Conservation (phyloP, 768 basidiomycete genomes). For the Cubamyces lactineus region DNA sequence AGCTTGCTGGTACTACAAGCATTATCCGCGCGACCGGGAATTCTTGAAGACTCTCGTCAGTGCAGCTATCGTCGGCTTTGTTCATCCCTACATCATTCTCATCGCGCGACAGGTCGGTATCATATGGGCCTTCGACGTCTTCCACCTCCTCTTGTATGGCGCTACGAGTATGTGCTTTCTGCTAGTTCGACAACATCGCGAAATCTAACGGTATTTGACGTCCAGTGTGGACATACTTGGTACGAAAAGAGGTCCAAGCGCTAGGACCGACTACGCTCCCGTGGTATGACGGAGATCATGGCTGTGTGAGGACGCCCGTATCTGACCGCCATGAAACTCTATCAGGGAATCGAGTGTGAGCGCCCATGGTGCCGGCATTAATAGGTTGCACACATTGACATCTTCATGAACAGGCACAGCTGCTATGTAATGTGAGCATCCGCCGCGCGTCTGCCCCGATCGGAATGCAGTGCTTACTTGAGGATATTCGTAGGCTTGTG, state of each 20-base stretch:
- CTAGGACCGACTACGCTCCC: neutral
- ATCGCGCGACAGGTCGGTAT: neutral
- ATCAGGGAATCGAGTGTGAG: conserved; percentile 17
- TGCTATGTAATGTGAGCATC: conserved; percentile 7
- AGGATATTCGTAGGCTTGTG: neutral
- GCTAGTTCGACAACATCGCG: too few species aligned
- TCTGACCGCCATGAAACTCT: neutral
- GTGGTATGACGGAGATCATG: conserved; percentile 3
- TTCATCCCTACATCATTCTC: too few species aligned
- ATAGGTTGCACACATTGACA: neutral
- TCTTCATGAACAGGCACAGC: neutral
- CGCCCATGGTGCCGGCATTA: neutral
- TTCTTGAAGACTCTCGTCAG: conserved; percentile 14
- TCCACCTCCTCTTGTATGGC: conserved; percentile 6
- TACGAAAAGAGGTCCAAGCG: conserved; percentile 1
- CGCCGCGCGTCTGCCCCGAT: neutral
- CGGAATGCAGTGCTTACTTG: neutral
- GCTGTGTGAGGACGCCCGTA: neutral
- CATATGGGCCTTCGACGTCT: conserved; percentile 12
- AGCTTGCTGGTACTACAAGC: conserved; percentile 17
- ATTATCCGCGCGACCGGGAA: conserved; percentile 15
- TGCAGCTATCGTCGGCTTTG: neutral
- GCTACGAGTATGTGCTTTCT: conserved; percentile 5
- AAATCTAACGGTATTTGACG: neutral
- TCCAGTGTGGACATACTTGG: conserved; percentile 13